Conservation (phyloP, 1,139 yeast species). For the Nakaseomyces bracarensis region DNA sequence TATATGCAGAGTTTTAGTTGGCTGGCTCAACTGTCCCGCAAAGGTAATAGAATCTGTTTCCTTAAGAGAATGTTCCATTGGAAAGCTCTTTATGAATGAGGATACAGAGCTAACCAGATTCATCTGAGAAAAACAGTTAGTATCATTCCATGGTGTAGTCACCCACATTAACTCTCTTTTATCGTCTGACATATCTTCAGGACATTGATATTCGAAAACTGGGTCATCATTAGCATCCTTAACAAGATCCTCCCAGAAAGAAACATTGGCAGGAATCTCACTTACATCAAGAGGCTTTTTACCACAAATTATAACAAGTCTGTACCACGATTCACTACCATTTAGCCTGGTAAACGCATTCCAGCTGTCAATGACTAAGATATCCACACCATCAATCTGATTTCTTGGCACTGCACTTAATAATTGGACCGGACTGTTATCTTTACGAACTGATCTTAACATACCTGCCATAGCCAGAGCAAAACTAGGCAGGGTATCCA, state of each 20-base stretch:
- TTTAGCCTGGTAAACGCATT: constrained; percentile 17
- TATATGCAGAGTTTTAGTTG: constrained; percentile 22
- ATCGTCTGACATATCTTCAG: constrained; percentile 34
- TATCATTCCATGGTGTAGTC: constrained; percentile 18
- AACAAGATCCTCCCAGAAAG: constrained; percentile 28
- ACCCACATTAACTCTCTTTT: constrained; percentile 24
- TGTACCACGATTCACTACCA: constrained; percentile 30
- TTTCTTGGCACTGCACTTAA: constrained; percentile 30
- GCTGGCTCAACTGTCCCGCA: constrained; percentile 21
- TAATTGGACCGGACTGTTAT: constrained; percentile 23
- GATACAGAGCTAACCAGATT: constrained; percentile 59
- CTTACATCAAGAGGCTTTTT: constrained; percentile 4
- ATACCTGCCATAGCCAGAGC: constrained; percentile 30
- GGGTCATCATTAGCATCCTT: constrained; percentile 14
- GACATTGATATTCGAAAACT: constrained; percentile 30
- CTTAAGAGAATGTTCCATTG: constrained; percentile 38
- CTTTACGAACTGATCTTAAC: constrained; percentile 19
- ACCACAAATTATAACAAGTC: constrained; percentile 30
- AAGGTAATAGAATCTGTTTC: constrained; percentile 40
- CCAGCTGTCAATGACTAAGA: constrained; percentile 30
- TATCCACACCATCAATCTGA: constrained; percentile 26
- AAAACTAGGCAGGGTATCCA: constrained; percentile 29
- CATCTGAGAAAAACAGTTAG: constrained; percentile 44
- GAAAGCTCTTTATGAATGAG: constrained; percentile 51
- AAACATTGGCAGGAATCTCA: constrained; percentile 14